Percentiles rank a stretch among this genome's conserved stretches.
phyloP scores from a whole-genome alignment of 2,329 filamentous ascomycete species.

The Alternaria arbusti region DNA sequence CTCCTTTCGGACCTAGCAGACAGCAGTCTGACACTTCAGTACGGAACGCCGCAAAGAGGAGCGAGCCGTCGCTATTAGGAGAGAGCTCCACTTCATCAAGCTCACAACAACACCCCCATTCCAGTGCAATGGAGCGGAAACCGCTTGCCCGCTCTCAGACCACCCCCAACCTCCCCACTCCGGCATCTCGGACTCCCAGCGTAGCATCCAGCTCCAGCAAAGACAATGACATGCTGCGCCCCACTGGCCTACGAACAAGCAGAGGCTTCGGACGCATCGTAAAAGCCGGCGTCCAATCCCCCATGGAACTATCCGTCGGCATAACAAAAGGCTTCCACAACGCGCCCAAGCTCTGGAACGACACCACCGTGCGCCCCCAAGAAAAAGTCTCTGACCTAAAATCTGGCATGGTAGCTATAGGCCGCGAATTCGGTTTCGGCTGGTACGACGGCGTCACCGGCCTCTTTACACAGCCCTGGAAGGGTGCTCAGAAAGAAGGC shows the following conservation, averaged over 20 bases:
- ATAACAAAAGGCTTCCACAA: constrained; percentile 30
- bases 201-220: constrained; percentile 6
- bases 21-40: constrained; percentile 11
- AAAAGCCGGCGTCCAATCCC: constrained; percentile 14
- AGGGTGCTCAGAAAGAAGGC: constrained; percentile 28
- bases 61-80: neutral
- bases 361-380: constrained; percentile 26
- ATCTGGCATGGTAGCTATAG: constrained; percentile 24
- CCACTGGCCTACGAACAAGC: constrained; percentile 22
- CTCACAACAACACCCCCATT: neutral
- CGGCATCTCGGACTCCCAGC: neutral
- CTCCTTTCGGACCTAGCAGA: constrained; percentile 8
- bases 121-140: neutral
- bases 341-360: constrained; percentile 29
- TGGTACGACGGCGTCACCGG: constrained; percentile 32
- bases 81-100: neutral
- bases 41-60: neutral
- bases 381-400: constrained; percentile 26
- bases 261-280: constrained; percentile 17
- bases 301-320: constrained; percentile 21
- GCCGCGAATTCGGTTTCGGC: constrained; percentile 30
- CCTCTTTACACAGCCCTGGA: constrained; percentile 26
- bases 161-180: neutral
- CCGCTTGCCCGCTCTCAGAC: neutral
- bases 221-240: constrained; percentile 26